Conservation (phyloP, 108 stramenopile species). For the Skeletonema grethae region DNA sequence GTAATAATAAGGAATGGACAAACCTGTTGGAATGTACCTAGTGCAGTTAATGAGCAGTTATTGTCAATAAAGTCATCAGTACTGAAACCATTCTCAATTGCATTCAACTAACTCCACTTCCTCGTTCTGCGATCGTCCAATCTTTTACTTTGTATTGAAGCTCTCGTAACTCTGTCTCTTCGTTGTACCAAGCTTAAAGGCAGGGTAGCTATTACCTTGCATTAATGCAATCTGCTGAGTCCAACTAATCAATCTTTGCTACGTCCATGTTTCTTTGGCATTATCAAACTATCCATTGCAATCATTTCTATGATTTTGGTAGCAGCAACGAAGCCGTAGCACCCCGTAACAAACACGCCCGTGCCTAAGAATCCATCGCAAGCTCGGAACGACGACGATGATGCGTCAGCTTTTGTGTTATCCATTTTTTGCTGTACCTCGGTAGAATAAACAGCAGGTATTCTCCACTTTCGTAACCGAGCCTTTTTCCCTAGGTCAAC, state of each 20-base stretch:
- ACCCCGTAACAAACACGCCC: conserved; percentile 81
- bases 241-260: not conserved
- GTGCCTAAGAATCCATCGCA: conserved; percentile 86
- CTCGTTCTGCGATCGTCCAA: too few species aligned
- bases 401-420: not conserved
- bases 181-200: not conserved
- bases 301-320: conserved; percentile 76
- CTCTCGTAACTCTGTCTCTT: not conserved
- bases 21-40: too few species aligned
- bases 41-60: too few species aligned
- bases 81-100: too few species aligned
- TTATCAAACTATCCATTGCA: conserved; percentile 56
- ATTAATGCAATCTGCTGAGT: too few species aligned
- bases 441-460: conserved; percentile 72
- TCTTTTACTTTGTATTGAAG: too few species aligned
- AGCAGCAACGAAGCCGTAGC: conserved; percentile 79
- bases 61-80: too few species aligned
- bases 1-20: too few species aligned
- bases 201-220: not conserved
- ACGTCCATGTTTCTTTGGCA: conserved; percentile 47
- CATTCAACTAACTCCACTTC: too few species aligned
- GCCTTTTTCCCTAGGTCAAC: conserved; percentile 42
- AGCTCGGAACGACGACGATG: conserved; percentile 56
- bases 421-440: conserved; percentile 53
- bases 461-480: conserved; percentile 63